These are phyloP conservation scores for Kluyveromyces aestuarii DNA, from an alignment of 805 yeast species.

Conservation along the genomic window DNA sequence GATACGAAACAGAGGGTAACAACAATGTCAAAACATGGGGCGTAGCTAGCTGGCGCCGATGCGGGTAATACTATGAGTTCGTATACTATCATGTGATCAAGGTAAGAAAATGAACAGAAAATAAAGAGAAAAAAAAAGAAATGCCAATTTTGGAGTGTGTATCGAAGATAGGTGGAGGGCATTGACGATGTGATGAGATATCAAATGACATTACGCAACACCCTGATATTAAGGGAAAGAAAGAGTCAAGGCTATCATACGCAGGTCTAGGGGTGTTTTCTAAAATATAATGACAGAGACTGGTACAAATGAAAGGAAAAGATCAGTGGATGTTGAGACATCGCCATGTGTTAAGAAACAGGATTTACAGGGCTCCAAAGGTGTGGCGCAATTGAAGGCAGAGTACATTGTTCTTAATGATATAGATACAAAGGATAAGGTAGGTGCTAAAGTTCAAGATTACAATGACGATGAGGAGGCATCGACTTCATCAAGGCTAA, in stretches of 20 bases:
- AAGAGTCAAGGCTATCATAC: background rate
- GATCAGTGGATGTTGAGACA: conserved; percentile 14
- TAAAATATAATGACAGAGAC: conserved; percentile 1
- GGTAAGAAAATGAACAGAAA: too few species aligned
- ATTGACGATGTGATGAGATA: too few species aligned
- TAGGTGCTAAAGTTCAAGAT: conserved; percentile 3
- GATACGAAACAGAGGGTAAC: background rate
- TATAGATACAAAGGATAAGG: conserved; percentile 13
- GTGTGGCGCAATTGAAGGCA: conserved; percentile 68
- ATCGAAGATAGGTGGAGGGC: too few species aligned
- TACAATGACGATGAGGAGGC: conserved; percentile 42
- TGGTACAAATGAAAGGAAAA: conserved; percentile 17
- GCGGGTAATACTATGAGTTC: too few species aligned
- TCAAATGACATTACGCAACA: too few species aligned
- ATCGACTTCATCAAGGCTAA: conserved; percentile 24
- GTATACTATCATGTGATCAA: too few species aligned
- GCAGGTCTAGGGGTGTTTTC: background rate
- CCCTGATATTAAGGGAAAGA: too few species aligned
- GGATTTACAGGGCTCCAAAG: conserved; percentile 33
- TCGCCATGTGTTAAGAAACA: conserved; percentile 13
- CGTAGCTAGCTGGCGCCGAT: too few species aligned
- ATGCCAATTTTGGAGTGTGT: too few species aligned
- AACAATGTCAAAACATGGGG: background rate
- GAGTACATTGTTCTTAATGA: conserved; percentile 44
- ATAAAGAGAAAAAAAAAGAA: too few species aligned